Base-by-base conservation (phyloP, 352 stramenopile genomes). In the Globisporangium alternatum region DNA sequence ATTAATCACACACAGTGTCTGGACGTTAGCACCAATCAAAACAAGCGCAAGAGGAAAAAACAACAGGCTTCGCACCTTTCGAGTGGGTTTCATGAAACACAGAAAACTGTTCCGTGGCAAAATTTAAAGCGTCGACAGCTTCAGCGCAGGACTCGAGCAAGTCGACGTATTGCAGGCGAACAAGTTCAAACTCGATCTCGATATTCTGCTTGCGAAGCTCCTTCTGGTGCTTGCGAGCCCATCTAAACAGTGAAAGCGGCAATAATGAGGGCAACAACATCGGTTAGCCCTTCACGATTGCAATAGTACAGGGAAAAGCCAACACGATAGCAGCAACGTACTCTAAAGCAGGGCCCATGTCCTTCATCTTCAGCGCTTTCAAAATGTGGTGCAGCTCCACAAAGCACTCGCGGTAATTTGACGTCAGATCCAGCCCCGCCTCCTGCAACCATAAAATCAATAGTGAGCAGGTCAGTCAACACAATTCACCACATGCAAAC, bases 181-280 rank as follows among this genome's bases (percentile, higher is more conserved):
- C 76, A 4, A 96, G 68, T 59, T 94, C 78, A 66, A 95, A 96
- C 65, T 95, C 86, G 28, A 96, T 80, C 56, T 91, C 78, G 47
- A 91, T 81, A 21, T 79, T 65, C 21, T 90, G 70, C 28, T 56
- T 62, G 22, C 65, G 66, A 41, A 93, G 67, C 28, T 88, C 74
- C 0, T 81, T 72, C 21, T 79, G 81, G 37, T 91, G 69, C 58
- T 74, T 67, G 31, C 74, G 69, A 28, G 83, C 79, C 83, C 83
- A 93, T n/a, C 83, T 93, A 35, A 67, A 15, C 8, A 35, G 22
- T 12, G 65, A 15, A 45, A 68, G n/a, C n/a, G 65, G 3, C 28
- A 45, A 70, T 10, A n/a, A 43, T 17, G 8, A 56, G 15, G 1
- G n/a, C 8, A 45, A n/a, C 25, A 39, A 13, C 28, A 56, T 45